Conservation (phyloP, 805 yeast genomes). For the Candida hungchunana region DNA sequence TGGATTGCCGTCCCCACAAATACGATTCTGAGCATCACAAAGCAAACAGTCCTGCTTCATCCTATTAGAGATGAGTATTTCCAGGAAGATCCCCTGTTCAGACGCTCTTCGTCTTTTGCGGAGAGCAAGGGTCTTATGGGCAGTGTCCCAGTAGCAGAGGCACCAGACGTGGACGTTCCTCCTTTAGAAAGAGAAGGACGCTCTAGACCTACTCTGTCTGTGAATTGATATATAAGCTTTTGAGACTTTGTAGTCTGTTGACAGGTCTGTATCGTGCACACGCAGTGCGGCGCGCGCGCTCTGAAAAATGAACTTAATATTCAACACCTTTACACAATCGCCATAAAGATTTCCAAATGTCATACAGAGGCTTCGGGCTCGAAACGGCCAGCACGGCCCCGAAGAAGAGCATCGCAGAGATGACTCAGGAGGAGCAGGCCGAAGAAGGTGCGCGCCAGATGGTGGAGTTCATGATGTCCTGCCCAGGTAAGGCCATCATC, state of each 20-base stretch:
- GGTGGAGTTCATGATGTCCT: slow-evolving; percentile 81
- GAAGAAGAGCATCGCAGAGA: slow-evolving; percentile 52
- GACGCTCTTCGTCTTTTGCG: slow-evolving; percentile 77
- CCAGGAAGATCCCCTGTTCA: slow-evolving; percentile 60
- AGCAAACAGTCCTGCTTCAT: slow-evolving; percentile 83
- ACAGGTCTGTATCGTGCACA: too few relatives aligned
- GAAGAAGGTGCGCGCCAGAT: slow-evolving; percentile 82
- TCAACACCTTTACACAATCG: neutral
- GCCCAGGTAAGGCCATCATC: slow-evolving; percentile 91
- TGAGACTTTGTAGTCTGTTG: too few relatives aligned
- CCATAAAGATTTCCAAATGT: too few relatives aligned
- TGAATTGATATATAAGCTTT: too few relatives aligned
- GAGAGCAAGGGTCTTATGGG: slow-evolving; percentile 92
- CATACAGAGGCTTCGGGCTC: slow-evolving; percentile 39
- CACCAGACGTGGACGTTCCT: slow-evolving; percentile 53
- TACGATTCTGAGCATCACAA: slow-evolving; percentile 73
- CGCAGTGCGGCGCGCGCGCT: too few relatives aligned
- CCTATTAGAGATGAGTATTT: slow-evolving; percentile 90
- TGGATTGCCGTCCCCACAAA: slow-evolving; percentile 98
- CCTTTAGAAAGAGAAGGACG: slow-evolving; percentile 80
- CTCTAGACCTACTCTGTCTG: slow-evolving; percentile 27
- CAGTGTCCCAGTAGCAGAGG: slow-evolving; percentile 68
- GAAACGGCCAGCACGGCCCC: slow-evolving; percentile 36
- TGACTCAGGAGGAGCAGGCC: slow-evolving; percentile 92
- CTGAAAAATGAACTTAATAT: neutral